Conservation (phyloP, 75 land plant species). For the Pinus tabuliformis region DNA sequence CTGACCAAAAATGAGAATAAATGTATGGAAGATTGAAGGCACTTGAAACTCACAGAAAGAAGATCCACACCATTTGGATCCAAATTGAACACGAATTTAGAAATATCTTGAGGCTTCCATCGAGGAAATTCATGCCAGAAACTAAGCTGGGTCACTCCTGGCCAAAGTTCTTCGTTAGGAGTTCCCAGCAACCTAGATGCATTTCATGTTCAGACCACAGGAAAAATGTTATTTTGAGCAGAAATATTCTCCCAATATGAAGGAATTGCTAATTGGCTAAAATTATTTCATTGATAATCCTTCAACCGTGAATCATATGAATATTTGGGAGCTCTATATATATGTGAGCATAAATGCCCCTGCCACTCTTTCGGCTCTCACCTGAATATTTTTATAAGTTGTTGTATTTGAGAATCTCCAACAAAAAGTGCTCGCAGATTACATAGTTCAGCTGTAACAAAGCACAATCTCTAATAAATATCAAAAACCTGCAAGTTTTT, state of each 20-base stretch:
- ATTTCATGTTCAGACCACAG: background rate
- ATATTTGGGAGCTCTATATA: background rate
- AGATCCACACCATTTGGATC: slow-evolving; percentile 39
- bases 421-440: slow-evolving; percentile 24
- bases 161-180: slow-evolving; percentile 51
- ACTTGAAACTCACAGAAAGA: slow-evolving; percentile 25
- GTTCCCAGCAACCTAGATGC: slow-evolving; percentile 46
- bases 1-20: background rate
- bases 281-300: background rate
- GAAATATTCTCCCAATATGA: background rate
- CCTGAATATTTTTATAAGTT: slow-evolving; percentile 37
- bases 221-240: background rate
- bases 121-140: slow-evolving; percentile 60
- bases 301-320: background rate
- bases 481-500: background rate
- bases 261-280: background rate
- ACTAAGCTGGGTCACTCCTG: slow-evolving; percentile 42
- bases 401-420: slow-evolving; percentile 36
- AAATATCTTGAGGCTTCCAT: slow-evolving; percentile 34
- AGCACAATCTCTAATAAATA: background rate
- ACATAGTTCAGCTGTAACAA: slow-evolving; percentile 27
- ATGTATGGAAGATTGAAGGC: background rate
- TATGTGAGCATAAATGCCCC: background rate
- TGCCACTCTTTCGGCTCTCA: background rate
- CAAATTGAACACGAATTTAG: slow-evolving; percentile 21